Evolutionary conservation across 192 early-diverging fungal species (phyloP).

Genomic region (Neocallimastix lanati): DNA sequence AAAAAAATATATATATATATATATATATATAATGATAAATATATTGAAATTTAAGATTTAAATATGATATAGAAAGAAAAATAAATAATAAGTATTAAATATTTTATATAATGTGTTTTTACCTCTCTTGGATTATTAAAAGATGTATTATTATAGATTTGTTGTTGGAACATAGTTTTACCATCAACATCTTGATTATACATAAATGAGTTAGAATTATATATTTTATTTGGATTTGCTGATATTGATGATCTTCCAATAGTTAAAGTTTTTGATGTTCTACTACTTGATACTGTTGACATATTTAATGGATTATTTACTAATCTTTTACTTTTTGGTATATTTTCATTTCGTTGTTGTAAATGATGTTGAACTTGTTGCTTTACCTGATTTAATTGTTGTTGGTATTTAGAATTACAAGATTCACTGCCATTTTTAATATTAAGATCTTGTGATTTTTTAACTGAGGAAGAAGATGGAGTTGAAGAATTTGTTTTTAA

Average conservation of each 20-base stretch:
- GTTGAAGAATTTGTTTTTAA: neutral
- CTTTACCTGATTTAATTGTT: neutral
- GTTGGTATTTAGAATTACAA: neutral
- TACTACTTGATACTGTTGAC: no score
- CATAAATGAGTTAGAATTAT: neutral
- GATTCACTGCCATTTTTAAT: neutral
- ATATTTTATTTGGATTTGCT: neutral
- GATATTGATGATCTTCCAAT: no score
- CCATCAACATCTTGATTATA: neutral
- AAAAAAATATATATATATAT: no score
- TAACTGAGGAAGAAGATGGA: neutral
- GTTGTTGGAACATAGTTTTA: neutral
- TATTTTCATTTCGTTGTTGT: neutral
- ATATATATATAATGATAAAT: no score
- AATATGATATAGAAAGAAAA: no score
- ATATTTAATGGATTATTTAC: no score
- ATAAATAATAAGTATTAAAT: no score
- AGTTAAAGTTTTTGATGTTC: no score
- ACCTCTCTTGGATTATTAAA: neutral
- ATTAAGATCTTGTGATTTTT: neutral
- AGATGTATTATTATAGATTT: neutral
- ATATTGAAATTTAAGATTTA: no score
- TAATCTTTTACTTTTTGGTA: neutral
- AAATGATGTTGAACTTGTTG: neutral
- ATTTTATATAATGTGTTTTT: neutral